Base-by-base conservation (phyloP, 768 basidiomycete genomes). In the Lactifluus rugatus region DNA sequence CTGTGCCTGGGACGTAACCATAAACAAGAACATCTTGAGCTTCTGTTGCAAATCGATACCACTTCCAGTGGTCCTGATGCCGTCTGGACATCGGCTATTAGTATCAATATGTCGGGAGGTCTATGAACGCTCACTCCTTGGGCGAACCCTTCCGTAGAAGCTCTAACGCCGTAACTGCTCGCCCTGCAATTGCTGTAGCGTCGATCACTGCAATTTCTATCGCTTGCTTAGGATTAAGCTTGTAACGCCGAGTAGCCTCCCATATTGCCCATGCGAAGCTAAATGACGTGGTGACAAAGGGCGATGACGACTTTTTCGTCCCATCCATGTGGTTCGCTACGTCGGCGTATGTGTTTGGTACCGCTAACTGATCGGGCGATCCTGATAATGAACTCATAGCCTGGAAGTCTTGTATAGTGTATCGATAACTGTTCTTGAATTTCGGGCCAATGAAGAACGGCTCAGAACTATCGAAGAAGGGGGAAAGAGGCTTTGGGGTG, bases 251-350 rank as follows among this genome's bases (percentile, higher is more conserved):
- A 21, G 85, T 76, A 4, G 87, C 88, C 67, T 90, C 88, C 86
- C 86, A 90, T 37, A 89, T 76, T 8, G 86, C 82, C 88, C 88
- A 90, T 37, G 78, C 79, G 63, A 89, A 86, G 72, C 84, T 89
- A 68, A 89, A 89, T 5, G 87, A 88, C 2, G 85, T 78, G 2
- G 87, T 85, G 45, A 89, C 78, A 60, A 80, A 89, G 5, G 81
- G 76, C 0, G 88, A 90, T 19, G 79, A 75, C 5, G 81, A 73
- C 59, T 83, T 78, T n/a, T 83, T 86, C 21, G 84, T 84, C 84
- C 86, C 87, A 57, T 88, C 83, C 81, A 90, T 80, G 66, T 89
- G 83, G 61, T 72, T 76, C 52, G 75, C 79, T 48, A 84, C 83
- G 65, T 88, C 87, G 6, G 72, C 72, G 67, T 85, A 89, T 1